Percentiles rank a stretch among this genome's conserved stretches.
These are phyloP conservation scores for Allantophomopsis lycopodina DNA, from an alignment of 2,329 filamentous ascomycete species.

Conservation along the genomic window DNA sequence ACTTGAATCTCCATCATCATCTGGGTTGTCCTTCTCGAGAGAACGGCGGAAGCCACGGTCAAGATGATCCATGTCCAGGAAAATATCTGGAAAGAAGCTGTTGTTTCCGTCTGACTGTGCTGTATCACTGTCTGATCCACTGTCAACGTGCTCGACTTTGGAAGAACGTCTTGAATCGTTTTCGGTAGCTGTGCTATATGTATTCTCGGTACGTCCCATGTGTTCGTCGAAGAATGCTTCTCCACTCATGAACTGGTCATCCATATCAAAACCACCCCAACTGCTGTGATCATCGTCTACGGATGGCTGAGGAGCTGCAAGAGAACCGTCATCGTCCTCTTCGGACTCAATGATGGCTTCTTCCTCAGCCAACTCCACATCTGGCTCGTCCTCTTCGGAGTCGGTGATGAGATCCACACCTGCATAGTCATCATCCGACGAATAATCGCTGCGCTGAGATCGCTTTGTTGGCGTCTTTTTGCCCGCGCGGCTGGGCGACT, in stretches of 20 bases:
- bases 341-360: constrained; percentile 48
- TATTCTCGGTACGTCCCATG: constrained; percentile 7
- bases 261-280: constrained; percentile 40
- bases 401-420: constrained; percentile 71
- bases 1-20: constrained; percentile 14
- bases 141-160: constrained; percentile 58
- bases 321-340: constrained; percentile 19
- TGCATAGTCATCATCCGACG: constrained; percentile 57
- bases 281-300: constrained; percentile 28
- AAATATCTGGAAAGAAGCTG: constrained; percentile 64
- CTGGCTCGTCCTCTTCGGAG: constrained; percentile 66
- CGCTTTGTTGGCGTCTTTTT: constrained; percentile 8
- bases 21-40: constrained; percentile 55
- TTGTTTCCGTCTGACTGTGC: constrained; percentile 50
- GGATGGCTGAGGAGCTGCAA: constrained; percentile 13
- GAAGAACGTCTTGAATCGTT: constrained; percentile 1
- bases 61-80: constrained; percentile 60
- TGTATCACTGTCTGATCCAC: constrained; percentile 52
- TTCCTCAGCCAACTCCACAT: constrained; percentile 68
- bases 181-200: constrained; percentile 5
- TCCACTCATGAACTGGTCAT: constrained; percentile 6
- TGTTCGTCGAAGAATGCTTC: constrained; percentile 21
- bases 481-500: constrained; percentile 23
- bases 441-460: constrained; percentile 34
- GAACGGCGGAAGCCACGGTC: constrained; percentile 61